Evolutionary conservation across 1,284 basidiomycete genomes (phyloP).

Genomic region (Ustilago cynodontis): DNA sequence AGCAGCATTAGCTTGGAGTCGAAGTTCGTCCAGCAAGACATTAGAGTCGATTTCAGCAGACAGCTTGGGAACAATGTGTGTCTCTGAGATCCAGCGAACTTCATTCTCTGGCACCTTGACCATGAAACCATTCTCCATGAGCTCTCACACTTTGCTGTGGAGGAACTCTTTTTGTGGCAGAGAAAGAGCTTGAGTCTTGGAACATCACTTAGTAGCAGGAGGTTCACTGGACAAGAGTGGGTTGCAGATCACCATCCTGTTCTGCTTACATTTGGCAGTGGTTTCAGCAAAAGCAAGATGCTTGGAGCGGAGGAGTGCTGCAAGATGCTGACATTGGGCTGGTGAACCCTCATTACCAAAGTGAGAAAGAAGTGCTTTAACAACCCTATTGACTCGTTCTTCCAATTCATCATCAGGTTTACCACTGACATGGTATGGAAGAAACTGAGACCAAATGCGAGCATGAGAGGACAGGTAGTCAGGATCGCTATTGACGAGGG

Average conservation of each 20-base stretch:
- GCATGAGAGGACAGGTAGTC: too few relatives aligned
- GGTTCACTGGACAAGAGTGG: background rate
- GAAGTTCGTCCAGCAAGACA: background rate
- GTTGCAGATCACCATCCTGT: background rate
- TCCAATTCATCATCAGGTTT: too few relatives aligned
- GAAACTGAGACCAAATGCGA: too few relatives aligned
- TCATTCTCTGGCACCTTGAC: conserved; percentile 2
- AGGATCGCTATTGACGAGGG: too few relatives aligned
- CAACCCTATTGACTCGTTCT: too few relatives aligned
- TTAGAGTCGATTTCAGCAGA: conserved; percentile 6
- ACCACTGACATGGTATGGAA: too few relatives aligned
- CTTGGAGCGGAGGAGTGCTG: background rate
- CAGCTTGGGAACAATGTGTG: conserved; percentile 7
- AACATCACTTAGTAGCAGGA: background rate
- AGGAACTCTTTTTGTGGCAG: conserved; percentile 12
- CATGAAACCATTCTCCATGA: conserved; percentile 4
- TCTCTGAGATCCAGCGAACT: conserved; percentile 12
- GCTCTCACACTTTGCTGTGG: conserved; percentile 1
- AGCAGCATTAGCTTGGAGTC: too few relatives aligned
- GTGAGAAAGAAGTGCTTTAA: too few relatives aligned
- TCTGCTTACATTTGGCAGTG: conserved; percentile 5
- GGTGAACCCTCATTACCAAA: too few relatives aligned
- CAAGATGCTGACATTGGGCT: conserved; percentile 8
- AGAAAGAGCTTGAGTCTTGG: conserved; percentile 5
- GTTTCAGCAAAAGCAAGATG: conserved; percentile 10